phyloP scores from a whole-genome alignment of 208 protist genomes.

The Acanthamoeba lugdunensis region DNA sequence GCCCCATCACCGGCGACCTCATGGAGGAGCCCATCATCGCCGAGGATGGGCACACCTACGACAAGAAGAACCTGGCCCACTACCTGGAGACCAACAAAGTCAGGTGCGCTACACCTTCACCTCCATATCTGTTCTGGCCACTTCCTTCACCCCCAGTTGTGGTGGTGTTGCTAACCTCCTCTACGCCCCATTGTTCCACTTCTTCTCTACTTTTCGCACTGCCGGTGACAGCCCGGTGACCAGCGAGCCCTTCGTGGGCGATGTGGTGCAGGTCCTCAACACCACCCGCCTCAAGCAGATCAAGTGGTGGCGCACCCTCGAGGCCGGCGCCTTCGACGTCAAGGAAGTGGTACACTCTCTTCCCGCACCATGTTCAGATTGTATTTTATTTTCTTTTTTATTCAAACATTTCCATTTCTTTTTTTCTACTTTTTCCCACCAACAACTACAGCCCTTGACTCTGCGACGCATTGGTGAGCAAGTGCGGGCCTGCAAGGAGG shows the following conservation, averaged over 20 bases:
- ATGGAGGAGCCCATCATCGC: constrained; percentile 54
- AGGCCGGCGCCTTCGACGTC: background rate
- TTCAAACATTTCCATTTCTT: too few relatives aligned
- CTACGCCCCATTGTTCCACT: background rate
- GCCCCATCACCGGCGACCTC: constrained; percentile 30
- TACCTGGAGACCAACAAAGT: constrained; percentile 11
- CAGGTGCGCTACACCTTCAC: background rate
- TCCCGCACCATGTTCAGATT: too few relatives aligned
- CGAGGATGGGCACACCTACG: constrained; percentile 43
- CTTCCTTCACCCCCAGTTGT: background rate
- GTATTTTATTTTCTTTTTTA: too few relatives aligned
- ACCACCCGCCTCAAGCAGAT: constrained; percentile 42
- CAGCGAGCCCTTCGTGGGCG: background rate
- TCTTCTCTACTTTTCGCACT: background rate
- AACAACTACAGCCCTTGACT: background rate
- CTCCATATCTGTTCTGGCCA: background rate
- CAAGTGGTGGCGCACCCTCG: constrained; percentile 9
- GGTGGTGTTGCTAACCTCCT: background rate
- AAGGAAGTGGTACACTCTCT: background rate
- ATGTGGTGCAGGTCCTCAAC: constrained; percentile 15
- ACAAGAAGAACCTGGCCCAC: background rate
- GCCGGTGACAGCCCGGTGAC: background rate
- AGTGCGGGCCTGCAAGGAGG: constrained; percentile 21
- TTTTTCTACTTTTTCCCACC: background rate
- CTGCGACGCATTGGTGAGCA: constrained; percentile 37